Percentiles rank a stretch among this genome's conserved stretches.
These are phyloP conservation scores for Linum trigynum DNA, from an alignment of 345 rosid species.

Conservation along the genomic window DNA sequence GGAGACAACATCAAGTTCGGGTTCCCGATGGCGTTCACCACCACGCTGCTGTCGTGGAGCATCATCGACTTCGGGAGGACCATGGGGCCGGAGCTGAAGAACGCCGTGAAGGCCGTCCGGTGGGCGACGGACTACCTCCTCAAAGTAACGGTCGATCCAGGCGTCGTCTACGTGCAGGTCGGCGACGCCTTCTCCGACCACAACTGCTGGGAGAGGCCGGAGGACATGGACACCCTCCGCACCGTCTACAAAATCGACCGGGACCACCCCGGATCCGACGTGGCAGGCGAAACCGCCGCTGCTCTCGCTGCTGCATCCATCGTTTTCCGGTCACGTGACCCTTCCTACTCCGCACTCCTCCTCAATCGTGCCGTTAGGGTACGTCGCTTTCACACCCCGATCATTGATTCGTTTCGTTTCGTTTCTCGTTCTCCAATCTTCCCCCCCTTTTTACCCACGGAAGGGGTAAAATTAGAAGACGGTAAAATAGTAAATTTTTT, in stretches of 20 bases:
- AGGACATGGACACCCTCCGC: slow-evolving; percentile 28
- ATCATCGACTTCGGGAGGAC: slow-evolving; percentile 24
- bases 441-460: neutral
- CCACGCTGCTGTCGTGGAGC: slow-evolving; percentile 28
- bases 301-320: slow-evolving; percentile 30
- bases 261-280: slow-evolving; percentile 28
- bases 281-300: slow-evolving; percentile 30
- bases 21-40: slow-evolving; percentile 29
- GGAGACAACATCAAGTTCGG: slow-evolving; percentile 32
- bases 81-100: slow-evolving; percentile 25
- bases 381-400: slow-evolving; percentile 18
- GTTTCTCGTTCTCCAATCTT: neutral
- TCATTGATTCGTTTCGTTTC: neutral
- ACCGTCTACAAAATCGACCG: slow-evolving; percentile 22
- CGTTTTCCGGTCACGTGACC: slow-evolving; percentile 26
- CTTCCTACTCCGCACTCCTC: slow-evolving; percentile 23
- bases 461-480: neutral
- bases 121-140: slow-evolving; percentile 26
- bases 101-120: slow-evolving; percentile 24
- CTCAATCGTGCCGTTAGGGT: slow-evolving; percentile 30
- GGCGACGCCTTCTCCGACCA: slow-evolving; percentile 29
- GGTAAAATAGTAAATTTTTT: neutral
- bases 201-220: slow-evolving; percentile 31
- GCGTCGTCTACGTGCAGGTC: slow-evolving; percentile 24
- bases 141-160: slow-evolving; percentile 22